Conservation (phyloP, 352 stramenopile species). For the Phytopythium chamaehyphon region DNA sequence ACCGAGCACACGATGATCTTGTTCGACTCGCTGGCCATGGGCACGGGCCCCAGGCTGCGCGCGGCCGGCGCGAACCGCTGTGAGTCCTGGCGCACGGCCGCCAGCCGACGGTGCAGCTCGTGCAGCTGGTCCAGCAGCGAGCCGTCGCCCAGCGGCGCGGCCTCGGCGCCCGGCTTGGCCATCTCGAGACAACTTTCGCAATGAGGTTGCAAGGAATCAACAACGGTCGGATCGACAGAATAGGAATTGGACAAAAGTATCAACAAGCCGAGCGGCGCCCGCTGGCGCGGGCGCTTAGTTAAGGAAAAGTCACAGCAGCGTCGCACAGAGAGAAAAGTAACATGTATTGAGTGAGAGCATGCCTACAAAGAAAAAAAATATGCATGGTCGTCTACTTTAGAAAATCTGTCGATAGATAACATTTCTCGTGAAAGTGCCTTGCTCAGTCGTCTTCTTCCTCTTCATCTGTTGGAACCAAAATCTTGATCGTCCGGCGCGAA, state of each 20-base stretch:
- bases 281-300: neutral
- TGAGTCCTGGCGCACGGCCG: conserved; percentile 70
- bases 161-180: neutral
- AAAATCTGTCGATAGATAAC: conserved; percentile 14
- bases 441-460: conserved; percentile 7
- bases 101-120: conserved; percentile 63
- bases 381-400: neutral
- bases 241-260: too few relatives aligned
- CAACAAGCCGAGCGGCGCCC: neutral
- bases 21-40: conserved; percentile 73
- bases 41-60: conserved; percentile 59
- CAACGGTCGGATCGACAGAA: too few relatives aligned
- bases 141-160: conserved; percentile 58
- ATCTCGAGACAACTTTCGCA: too few relatives aligned
- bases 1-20: conserved; percentile 79
- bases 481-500: conserved; percentile 9
- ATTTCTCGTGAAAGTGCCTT: conserved; percentile 13
- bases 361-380: neutral
- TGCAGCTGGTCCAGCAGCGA: conserved; percentile 75
- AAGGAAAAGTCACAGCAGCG: neutral
- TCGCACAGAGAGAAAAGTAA: neutral
- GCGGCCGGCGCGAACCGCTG: conserved; percentile 61
- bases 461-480: conserved; percentile 1
- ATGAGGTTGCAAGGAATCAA: too few relatives aligned
- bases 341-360: neutral